Percentiles rank a stretch among this genome's conserved stretches.
Conservation (phyloP, 306 rosid genomes). For the Cucumis melo region DNA sequence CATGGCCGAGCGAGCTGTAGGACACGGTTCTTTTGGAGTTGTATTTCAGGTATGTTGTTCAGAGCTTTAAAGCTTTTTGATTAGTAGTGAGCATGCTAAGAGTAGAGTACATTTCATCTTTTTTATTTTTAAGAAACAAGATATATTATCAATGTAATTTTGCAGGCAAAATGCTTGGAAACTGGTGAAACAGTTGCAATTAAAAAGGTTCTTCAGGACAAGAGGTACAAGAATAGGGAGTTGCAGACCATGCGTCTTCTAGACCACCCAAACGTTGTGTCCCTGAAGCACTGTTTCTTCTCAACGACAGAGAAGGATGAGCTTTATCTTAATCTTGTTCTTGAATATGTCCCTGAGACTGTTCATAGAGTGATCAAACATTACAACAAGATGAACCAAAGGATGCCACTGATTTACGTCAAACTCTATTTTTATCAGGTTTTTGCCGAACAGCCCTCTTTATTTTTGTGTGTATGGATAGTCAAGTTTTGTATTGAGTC, state of each 20-base stretch:
- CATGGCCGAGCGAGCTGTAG: too few species aligned
- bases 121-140: too few species aligned
- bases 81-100: too few species aligned
- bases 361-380: conserved; percentile 69
- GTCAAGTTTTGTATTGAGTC: neutral
- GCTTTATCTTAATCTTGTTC: conserved; percentile 78
- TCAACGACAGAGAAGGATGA: conserved; percentile 84
- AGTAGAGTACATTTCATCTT: too few species aligned
- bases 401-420: conserved; percentile 74
- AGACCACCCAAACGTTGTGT: conserved; percentile 73
- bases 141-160: too few species aligned
- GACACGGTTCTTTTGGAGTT: too few species aligned
- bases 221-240: conserved; percentile 87
- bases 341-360: conserved; percentile 89
- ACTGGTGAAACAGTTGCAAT: too few species aligned
- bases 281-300: conserved; percentile 85
- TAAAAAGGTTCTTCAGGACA: too few species aligned
- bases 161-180: too few species aligned
- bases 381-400: conserved; percentile 75
- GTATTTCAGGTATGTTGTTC: too few species aligned
- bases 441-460: neutral
- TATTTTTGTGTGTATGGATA: neutral
- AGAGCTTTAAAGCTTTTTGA: too few species aligned
- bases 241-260: conserved; percentile 90
- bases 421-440: conserved; percentile 88